Percentiles rank a stretch among this genome's conserved stretches.
These are phyloP conservation scores for Hibiscus mutabilis DNA, from an alignment of 345 rosid genomes.

Conservation along the genomic window DNA sequence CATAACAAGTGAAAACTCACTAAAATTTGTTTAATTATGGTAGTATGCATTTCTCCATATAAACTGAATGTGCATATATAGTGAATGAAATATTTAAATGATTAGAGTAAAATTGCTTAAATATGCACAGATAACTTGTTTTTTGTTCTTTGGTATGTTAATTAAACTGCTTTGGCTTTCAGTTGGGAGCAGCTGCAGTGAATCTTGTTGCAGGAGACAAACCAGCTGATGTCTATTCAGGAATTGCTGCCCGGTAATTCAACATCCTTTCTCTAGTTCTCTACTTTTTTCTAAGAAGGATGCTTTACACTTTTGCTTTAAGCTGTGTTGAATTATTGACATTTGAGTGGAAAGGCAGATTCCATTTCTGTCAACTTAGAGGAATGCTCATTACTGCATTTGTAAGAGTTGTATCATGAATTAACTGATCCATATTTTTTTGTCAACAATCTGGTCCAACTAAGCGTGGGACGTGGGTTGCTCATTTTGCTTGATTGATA, in stretches of 20 bases:
- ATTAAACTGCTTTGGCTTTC: conserved; percentile 22
- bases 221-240: conserved; percentile 95
- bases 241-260: conserved; percentile 74
- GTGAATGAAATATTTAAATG: neutral
- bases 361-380: neutral
- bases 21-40: neutral
- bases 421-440: neutral
- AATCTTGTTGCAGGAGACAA: conserved; percentile 87
- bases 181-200: conserved; percentile 98
- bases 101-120: neutral
- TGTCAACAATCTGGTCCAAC: neutral
- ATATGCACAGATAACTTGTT: neutral
- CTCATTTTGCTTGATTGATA: neutral
- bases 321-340: neutral
- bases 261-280: conserved; percentile 10
- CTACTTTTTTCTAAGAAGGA: neutral
- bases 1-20: neutral
- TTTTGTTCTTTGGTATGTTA: conserved; percentile 14
- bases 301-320: neutral
- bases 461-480: neutral
- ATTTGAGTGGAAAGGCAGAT: neutral
- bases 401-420: neutral
- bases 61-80: neutral
- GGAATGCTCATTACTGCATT: neutral
- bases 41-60: neutral